Base-by-base conservation (phyloP, 331 rosid genomes). In the Acacia pycnantha region DNA sequence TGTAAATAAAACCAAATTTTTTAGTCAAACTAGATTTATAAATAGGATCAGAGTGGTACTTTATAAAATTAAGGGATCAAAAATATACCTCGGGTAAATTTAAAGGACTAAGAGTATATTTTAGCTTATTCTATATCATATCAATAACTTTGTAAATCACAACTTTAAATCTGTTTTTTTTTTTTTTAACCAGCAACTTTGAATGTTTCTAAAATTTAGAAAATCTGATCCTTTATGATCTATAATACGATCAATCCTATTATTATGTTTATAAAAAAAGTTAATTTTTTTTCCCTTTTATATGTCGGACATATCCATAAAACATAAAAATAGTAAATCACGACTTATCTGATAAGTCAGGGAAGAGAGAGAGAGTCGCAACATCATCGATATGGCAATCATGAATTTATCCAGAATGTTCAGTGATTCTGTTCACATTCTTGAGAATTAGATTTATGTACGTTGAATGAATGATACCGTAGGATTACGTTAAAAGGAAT, bases 391-490 rank as follows among this genome's bases (percentile, higher is more conserved):
- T 19, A 51, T 18, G 10, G 19, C 77, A 73, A 73, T 48, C 29
- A 73, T 73, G 64, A 73, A 24, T 50, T 59, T 73, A 73, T 50
- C 46, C 65, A 73, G 33, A 27, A 47, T 72, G 43, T 43, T 48
- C 75, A 35, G 12, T 2, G 27, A 41, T 44, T 44, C 54, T 44
- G 26, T 22, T 7, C 22, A 5, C 56, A 70, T 70, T 26, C 40
- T 7, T 71, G 76, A 71, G 22, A 13, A 5, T n/a, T 11, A 12
- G 37, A 24, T 71, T 71, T 15, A 8, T 26, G 4, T 14, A 27
- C 35, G 7, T 24, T 70, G 33, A 69, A 21, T 44, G 56, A 69
- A 21, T 44, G 56, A 24, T 14, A 44, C 76, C 22, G 58, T 29
- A 43, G 8, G 37, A 70, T 12, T 2, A 1, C 2, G 35, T 22